A percentile compares a stretch with the other conserved stretches of the same genome.
phyloP scores from a whole-genome alignment of 495 filamentous ascomycete genomes.

The Tuber aestivum region DNA sequence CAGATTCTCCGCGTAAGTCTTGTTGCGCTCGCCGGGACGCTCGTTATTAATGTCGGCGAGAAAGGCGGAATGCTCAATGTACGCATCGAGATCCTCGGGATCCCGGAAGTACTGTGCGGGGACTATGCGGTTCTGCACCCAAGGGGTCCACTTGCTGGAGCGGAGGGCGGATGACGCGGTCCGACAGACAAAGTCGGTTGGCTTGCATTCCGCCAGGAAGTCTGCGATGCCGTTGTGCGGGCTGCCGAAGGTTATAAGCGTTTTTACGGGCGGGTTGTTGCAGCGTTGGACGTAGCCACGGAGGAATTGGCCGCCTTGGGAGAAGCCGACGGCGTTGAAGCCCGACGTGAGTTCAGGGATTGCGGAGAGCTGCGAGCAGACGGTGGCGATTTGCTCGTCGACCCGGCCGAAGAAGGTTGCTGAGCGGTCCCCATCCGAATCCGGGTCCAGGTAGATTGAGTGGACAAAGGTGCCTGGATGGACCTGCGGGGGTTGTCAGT shows the following conservation, averaged over 20 bases:
- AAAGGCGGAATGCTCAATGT: slow-evolving; percentile 80
- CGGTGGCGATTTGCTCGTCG: slow-evolving; percentile 66
- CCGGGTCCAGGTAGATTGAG: slow-evolving; percentile 64
- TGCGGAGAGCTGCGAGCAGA: slow-evolving; percentile 70
- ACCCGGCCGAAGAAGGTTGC: slow-evolving; percentile 90
- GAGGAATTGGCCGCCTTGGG: slow-evolving; percentile 92
- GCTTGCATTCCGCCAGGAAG: slow-evolving; percentile 60
- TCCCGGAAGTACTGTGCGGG: slow-evolving; percentile 95
- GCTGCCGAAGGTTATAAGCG: slow-evolving; percentile 82
- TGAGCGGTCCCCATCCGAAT: slow-evolving; percentile 60
- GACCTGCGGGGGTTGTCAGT: slow-evolving; percentile 40
- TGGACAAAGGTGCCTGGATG: slow-evolving; percentile 83
- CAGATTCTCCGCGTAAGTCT: slow-evolving; percentile 66
- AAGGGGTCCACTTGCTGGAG: slow-evolving; percentile 65
- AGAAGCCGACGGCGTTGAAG: slow-evolving; percentile 89
- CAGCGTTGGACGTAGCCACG: slow-evolving; percentile 89
- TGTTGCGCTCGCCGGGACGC: slow-evolving; percentile 61
- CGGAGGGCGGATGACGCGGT: slow-evolving; percentile 66
- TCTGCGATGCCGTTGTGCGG: slow-evolving; percentile 90
- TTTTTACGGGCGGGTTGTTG: slow-evolving; percentile 71
- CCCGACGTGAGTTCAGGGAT: slow-evolving; percentile 72
- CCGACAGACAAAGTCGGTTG: slow-evolving; percentile 72
- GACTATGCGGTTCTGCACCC: slow-evolving; percentile 71
- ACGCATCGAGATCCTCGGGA: slow-evolving; percentile 60
- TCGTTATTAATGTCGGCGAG: slow-evolving; percentile 99